A percentile compares a stretch with the other conserved stretches of the same genome.
These are phyloP conservation scores for Senecio squalidus DNA, from an alignment of 140 eudicot genomes.

Conservation along the genomic window DNA sequence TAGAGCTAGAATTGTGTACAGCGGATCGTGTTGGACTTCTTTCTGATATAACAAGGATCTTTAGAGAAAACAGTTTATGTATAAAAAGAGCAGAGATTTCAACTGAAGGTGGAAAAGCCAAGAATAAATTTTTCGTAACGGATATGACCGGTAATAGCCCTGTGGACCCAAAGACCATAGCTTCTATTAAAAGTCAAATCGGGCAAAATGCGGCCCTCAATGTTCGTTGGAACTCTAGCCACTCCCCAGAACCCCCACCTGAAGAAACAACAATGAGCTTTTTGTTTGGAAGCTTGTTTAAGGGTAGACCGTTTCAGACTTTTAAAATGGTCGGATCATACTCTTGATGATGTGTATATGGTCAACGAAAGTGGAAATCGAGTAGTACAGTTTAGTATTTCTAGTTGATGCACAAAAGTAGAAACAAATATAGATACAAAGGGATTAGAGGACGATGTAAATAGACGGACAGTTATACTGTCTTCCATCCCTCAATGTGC, in stretches of 20 bases:
- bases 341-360: conserved; percentile 7
- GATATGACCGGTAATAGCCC: conserved; percentile 68
- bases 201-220: conserved; percentile 49
- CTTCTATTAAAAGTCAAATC: conserved; percentile 55
- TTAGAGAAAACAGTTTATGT: conserved; percentile 78
- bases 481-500: conserved; percentile 10
- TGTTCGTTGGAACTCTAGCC: conserved; percentile 47
- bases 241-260: conserved; percentile 36
- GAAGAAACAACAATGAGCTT: conserved; percentile 56
- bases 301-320: conserved; percentile 34
- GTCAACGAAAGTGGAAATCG: conserved; percentile 9
- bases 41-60: conserved; percentile 83
- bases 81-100: conserved; percentile 88
- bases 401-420: conserved; percentile 7
- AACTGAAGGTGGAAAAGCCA: conserved; percentile 69
- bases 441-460: conserved; percentile 18
- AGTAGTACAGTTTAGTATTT: conserved; percentile 14
- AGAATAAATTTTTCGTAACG: conserved; percentile 75
- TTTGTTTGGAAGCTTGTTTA: conserved; percentile 70
- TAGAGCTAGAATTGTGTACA: conserved; percentile 65
- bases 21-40: conserved; percentile 84
- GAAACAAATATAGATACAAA: conserved; percentile 4
- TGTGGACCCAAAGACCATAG: conserved; percentile 66
- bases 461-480: conserved; percentile 3
- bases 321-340: conserved; percentile 36